Conservation (phyloP, 2,329 filamentous ascomycete species). For the Coniochaeta sp. region DNA sequence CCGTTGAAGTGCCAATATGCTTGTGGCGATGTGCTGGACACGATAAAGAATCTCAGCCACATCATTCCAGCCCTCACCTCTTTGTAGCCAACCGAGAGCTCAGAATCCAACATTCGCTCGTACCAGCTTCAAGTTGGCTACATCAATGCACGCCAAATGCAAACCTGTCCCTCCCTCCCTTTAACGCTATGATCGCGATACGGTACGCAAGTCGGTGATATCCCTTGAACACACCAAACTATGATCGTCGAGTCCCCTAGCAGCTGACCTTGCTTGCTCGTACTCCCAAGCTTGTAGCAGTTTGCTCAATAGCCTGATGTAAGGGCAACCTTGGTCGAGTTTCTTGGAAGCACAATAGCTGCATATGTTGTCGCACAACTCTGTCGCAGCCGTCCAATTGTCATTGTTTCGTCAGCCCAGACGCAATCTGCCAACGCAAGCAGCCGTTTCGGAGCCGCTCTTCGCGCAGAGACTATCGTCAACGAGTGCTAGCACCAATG, state of each 20-base stretch:
- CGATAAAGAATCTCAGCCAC: background rate
- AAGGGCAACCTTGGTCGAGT: background rate
- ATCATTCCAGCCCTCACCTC: background rate
- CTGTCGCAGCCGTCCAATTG: background rate
- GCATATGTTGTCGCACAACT: background rate
- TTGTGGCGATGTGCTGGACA: background rate
- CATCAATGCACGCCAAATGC: background rate
- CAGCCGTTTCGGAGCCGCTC: background rate
- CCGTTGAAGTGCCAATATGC: background rate
- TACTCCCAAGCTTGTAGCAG: background rate
- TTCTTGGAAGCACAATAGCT: background rate
- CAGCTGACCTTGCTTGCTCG: background rate
- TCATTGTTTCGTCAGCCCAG: background rate
- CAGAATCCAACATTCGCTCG: no score
- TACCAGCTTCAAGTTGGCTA: background rate
- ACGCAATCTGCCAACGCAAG: background rate
- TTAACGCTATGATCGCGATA: background rate
- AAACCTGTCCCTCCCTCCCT: background rate
- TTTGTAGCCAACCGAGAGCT: background rate
- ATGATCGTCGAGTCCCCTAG: background rate
- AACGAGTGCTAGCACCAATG: background rate
- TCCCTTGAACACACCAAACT: background rate
- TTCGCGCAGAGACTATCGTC: background rate
- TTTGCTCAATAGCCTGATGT: background rate
- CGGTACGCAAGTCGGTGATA: background rate